These are phyloP conservation scores for Colletotrichum lini DNA, from an alignment of 2,329 filamentous ascomycete species.

Conservation along the genomic window DNA sequence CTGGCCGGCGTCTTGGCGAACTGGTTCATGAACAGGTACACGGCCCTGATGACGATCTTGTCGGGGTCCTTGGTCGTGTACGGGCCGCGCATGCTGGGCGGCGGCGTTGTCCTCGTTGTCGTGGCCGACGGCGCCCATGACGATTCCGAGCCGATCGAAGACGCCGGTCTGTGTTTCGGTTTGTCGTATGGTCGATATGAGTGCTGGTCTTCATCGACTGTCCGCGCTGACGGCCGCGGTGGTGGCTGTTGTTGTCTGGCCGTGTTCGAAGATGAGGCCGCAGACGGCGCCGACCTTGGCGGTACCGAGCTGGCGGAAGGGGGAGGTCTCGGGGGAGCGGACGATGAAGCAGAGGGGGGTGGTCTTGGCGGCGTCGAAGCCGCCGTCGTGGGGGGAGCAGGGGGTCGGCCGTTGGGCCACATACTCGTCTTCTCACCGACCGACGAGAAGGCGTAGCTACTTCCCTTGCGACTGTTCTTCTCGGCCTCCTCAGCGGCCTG, in stretches of 20 bases:
- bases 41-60: slow-evolving; percentile 95
- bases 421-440: slow-evolving; percentile 79
- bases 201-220: slow-evolving; percentile 76
- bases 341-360: slow-evolving; percentile 44
- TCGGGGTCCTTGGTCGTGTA: slow-evolving; percentile 93
- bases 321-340: slow-evolving; percentile 42
- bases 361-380: slow-evolving; percentile 55
- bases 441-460: slow-evolving; percentile 74
- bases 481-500: slow-evolving; percentile 47
- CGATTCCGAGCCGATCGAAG: slow-evolving; percentile 81
- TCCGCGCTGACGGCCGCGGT: slow-evolving; percentile 67
- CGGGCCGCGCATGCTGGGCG: slow-evolving; percentile 81
- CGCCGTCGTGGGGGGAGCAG: slow-evolving; percentile 51
- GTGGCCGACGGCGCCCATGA: slow-evolving; percentile 90
- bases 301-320: slow-evolving; percentile 40
- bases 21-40: slow-evolving; percentile 92
- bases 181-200: slow-evolving; percentile 86
- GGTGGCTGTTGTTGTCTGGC: slow-evolving; percentile 59
- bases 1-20: slow-evolving; percentile 92
- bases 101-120: slow-evolving; percentile 86
- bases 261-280: slow-evolving; percentile 43
- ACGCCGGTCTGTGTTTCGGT: slow-evolving; percentile 75
- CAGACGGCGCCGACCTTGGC: slow-evolving; percentile 45
- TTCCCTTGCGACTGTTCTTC: slow-evolving; percentile 58
- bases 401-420: slow-evolving; percentile 75